A percentile compares a stretch with the other conserved stretches of the same genome.
These are phyloP conservation scores for Silene latifolia DNA, from an alignment of 148 eudicot species.

Conservation along the genomic window DNA sequence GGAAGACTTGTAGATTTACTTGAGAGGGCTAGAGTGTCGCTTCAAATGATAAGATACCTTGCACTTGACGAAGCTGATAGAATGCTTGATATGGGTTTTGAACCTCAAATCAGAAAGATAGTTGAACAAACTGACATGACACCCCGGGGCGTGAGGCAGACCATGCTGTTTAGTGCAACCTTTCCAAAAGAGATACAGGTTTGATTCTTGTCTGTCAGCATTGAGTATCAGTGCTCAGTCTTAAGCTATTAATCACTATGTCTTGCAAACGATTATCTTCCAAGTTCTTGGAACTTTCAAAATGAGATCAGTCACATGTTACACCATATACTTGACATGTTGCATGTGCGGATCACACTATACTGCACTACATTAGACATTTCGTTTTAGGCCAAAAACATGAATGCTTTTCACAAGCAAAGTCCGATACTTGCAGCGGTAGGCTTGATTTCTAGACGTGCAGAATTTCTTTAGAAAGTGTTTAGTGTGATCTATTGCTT, in stretches of 20 bases:
- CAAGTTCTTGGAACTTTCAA: background rate
- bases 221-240: no score
- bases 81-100: constrained; percentile 96
- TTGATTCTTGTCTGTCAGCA: constrained; percentile 14
- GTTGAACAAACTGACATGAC: constrained; percentile 95
- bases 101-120: constrained; percentile 90
- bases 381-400: no score
- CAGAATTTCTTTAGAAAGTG: no score
- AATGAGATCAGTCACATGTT: background rate
- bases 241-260: background rate
- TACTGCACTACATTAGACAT: no score
- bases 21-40: constrained; percentile 76
- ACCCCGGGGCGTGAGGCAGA: constrained; percentile 68
- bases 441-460: no score
- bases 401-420: no score
- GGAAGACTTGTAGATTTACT: constrained; percentile 88
- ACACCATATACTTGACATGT: no score
- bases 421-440: no score
- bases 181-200: constrained; percentile 97
- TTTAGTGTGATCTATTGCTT: no score
- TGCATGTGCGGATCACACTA: no score
- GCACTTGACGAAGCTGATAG: constrained; percentile 95
- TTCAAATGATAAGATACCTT: constrained; percentile 60
- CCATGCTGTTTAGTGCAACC: constrained; percentile 91
- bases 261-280: background rate